These are phyloP conservation scores for Colletotrichum chlorophyti DNA, from an alignment of 2,329 filamentous ascomycete species.

Conservation along the genomic window DNA sequence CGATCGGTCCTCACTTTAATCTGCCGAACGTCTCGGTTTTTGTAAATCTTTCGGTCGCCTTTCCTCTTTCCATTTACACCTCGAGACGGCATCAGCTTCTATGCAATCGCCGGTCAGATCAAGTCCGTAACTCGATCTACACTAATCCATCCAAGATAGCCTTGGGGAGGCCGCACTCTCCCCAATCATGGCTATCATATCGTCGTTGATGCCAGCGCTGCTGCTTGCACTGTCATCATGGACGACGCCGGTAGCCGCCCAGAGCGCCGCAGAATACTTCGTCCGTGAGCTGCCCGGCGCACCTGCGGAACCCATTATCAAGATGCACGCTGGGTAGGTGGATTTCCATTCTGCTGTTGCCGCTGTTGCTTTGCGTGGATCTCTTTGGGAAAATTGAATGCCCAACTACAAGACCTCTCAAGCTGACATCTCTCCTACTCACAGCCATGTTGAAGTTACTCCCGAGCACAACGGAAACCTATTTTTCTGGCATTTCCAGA, in stretches of 20 bases:
- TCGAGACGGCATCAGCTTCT: neutral
- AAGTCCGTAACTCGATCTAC: constrained; percentile 1
- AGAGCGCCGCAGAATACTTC: constrained; percentile 78
- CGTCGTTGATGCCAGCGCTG: constrained; percentile 34
- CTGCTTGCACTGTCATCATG: constrained; percentile 50
- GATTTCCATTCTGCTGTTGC: neutral
- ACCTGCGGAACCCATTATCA: constrained; percentile 76
- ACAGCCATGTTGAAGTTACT: constrained; percentile 88
- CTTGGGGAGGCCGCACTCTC: constrained; percentile 25
- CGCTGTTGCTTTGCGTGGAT: neutral
- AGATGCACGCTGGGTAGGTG: constrained; percentile 97
- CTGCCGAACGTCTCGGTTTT: neutral
- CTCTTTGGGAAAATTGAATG: neutral
- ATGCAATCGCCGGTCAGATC: constrained; percentile 10
- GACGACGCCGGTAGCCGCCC: constrained; percentile 40
- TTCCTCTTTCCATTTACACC: neutral
- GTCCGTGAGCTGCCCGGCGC: constrained; percentile 85
- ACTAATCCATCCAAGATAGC: constrained; percentile 20
- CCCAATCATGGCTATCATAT: constrained; percentile 29
- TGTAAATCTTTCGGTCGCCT: neutral
- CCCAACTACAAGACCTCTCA: neutral
- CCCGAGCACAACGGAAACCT: constrained; percentile 88
- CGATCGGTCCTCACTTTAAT: neutral
- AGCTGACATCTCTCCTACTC: constrained; percentile 35
- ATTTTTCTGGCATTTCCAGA: constrained; percentile 99